phyloP scores from a whole-genome alignment of 306 rosid species.

The Albizia julibrissin region DNA sequence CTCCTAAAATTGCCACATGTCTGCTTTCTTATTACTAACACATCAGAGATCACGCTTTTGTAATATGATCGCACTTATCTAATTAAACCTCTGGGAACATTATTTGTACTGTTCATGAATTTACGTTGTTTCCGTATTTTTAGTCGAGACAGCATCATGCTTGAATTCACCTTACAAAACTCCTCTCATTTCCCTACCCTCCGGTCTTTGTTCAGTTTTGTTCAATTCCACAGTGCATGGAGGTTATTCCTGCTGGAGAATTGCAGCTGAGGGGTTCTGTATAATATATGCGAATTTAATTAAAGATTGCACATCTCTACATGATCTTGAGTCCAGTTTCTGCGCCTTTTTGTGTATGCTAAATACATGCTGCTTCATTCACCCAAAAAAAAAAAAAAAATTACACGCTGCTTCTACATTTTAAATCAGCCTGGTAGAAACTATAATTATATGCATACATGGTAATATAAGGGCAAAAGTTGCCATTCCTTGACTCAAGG shows the following conservation, averaged over 20 bases:
- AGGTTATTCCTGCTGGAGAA: slow-evolving; percentile 2
- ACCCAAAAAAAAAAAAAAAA: background rate
- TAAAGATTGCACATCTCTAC: background rate
- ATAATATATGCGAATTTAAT: background rate
- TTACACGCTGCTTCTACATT: slow-evolving; percentile 25
- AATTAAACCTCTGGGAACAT: background rate
- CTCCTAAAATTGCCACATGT: background rate
- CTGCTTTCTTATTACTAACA: slow-evolving; percentile 13
- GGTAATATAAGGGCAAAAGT: background rate
- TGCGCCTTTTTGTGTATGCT: background rate
- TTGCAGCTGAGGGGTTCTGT: background rate
- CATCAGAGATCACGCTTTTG: background rate
- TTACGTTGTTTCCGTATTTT: background rate
- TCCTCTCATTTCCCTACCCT: background rate
- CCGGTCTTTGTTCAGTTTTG: background rate
- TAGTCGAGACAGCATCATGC: background rate
- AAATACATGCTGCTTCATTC: slow-evolving; percentile 24
- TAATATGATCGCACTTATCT: background rate
- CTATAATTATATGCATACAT: background rate
- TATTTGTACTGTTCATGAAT: background rate
- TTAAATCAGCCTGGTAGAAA: background rate
- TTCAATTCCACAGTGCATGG: background rate
- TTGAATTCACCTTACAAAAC: background rate
- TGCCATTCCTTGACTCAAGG: background rate
- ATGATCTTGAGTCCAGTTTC: background rate